Evolutionary conservation across 2,329 filamentous ascomycete genomes (phyloP), one percentile per base, ranked within the genome.

Genomic region (Nemania abortiva): DNA sequence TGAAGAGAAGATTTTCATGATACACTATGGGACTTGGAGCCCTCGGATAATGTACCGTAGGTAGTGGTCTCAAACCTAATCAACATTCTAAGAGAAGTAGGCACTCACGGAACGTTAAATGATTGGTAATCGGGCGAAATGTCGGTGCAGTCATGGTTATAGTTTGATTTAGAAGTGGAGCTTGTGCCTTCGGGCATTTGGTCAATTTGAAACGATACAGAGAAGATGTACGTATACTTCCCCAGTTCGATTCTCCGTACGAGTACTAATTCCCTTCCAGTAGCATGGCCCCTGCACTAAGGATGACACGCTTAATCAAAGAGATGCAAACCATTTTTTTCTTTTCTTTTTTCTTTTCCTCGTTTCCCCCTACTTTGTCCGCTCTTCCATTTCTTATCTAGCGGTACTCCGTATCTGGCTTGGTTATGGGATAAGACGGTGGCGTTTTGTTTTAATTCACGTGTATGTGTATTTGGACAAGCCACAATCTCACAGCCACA

Each of bases 271-370:
- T 2, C 27, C 6, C 15, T 11, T 24, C 34, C 56, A 72, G 70
- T 92, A 92, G 91, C 90, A 92, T 92, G 90, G 90, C 90, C 90
- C 88, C 87, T 90, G 88, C 87, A 90, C 92, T 95, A 95, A 95
- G 92, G 92, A 95, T 95, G 92, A 95, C 92, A 94, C 91, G 90
- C 90, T 91, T 86, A 89, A 90, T 89, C 89, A 91, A 91, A 92
- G 90, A 91, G 90, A 90, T 88, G 87, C 89, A 88, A 86, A 85
- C 85, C 85, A 84, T 89, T 88, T 89, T 91, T 90, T 90, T 37
- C n/a, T 72, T 74, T 74, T 76, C 80, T 50, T 79, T 70, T 37
- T 37, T 11, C 6, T 37, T 37, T 11, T 34, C n/a, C n/a, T n/a
- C n/a, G 24, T 27, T 27, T 2, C n/a, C n/a, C n/a, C n/a, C 24